Evolutionary conservation across 495 filamentous ascomycete genomes (phyloP).

Genomic region (Pseudotulostoma volvatum): DNA sequence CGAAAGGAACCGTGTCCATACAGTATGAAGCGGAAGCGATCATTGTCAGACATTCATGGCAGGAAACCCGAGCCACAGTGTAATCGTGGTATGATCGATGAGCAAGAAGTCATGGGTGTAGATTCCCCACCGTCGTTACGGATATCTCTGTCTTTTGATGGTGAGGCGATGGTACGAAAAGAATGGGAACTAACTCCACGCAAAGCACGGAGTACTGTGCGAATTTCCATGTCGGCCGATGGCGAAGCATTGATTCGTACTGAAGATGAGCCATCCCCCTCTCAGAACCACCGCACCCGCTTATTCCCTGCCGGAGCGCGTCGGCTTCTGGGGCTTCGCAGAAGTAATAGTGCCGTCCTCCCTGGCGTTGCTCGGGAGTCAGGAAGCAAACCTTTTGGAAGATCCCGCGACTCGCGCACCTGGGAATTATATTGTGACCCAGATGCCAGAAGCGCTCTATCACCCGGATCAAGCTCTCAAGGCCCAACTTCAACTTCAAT

Average conservation of each 20-base stretch:
- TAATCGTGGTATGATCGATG: constrained; percentile 4
- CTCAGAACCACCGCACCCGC: constrained; percentile 35
- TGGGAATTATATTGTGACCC: constrained; percentile 75
- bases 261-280: constrained; percentile 32
- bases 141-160: constrained; percentile 63
- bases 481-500: constrained; percentile 47
- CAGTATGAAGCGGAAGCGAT: constrained; percentile 24
- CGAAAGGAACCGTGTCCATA: constrained; percentile 12
- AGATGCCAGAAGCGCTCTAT: constrained; percentile 54
- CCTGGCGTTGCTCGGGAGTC: constrained; percentile 18
- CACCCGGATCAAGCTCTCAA: constrained; percentile 49
- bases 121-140: constrained; percentile 32
- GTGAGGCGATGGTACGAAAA: constrained; percentile 63
- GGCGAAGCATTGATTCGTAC: constrained; percentile 33
- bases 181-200: constrained; percentile 49
- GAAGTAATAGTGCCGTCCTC: constrained; percentile 42
- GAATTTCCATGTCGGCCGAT: constrained; percentile 36
- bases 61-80: constrained; percentile 5
- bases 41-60: constrained; percentile 16
- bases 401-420: constrained; percentile 64
- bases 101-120: constrained; percentile 8
- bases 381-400: constrained; percentile 30
- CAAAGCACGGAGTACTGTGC: constrained; percentile 25
- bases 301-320: constrained; percentile 33
- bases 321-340: constrained; percentile 39